Evolutionary conservation across 192 early-diverging fungal genomes (phyloP).

Genomic region (Mortierella hygrophila): DNA sequence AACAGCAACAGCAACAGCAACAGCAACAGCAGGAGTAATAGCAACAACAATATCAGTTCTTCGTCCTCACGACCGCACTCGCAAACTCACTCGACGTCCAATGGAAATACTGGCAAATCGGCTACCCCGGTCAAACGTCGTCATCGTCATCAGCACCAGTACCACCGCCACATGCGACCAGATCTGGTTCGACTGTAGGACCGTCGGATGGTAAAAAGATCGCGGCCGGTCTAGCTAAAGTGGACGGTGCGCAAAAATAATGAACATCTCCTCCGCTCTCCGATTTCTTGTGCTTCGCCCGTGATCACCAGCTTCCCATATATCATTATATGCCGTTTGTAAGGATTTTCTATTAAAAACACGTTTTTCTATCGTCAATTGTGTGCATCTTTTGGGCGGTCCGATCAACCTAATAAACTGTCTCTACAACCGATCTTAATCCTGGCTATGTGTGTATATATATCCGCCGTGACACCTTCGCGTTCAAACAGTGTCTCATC

Average conservation of each 20-base stretch:
- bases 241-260: neutral
- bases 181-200: neutral
- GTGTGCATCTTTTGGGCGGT: neutral
- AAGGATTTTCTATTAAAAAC: no score
- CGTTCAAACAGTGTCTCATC: neutral
- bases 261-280: neutral
- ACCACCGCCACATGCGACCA: neutral
- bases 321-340: no score
- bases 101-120: neutral
- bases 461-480: no score
- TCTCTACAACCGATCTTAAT: neutral
- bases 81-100: neutral
- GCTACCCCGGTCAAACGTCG: neutral
- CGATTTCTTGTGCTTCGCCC: neutral
- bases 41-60: neutral
- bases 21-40: neutral
- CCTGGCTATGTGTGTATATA: neutral
- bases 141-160: neutral
- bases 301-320: no score
- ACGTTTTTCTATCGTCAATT: neutral
- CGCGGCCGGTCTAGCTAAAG: neutral
- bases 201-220: constrained; percentile 23
- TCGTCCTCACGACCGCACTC: neutral
- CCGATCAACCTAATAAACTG: neutral
- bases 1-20: neutral